phyloP scores from a whole-genome alignment of 2,329 filamentous ascomycete genomes.

The Botrytis cinerea region DNA sequence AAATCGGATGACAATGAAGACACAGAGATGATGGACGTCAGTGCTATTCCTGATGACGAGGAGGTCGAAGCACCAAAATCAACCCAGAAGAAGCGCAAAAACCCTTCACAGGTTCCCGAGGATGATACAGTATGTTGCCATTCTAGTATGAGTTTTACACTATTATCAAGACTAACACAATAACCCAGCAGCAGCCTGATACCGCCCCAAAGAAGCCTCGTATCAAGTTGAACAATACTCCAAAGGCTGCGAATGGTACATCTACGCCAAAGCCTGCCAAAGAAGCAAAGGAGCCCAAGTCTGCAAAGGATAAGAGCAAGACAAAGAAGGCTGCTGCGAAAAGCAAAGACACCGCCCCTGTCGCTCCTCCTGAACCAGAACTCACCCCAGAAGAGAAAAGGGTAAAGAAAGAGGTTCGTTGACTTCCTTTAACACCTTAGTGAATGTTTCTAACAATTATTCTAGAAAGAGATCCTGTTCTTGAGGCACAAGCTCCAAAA shows the following conservation, averaged over 20 bases:
- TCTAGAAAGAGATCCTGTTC: conserved; percentile 79
- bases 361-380: conserved; percentile 56
- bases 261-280: conserved; percentile 36
- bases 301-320: conserved; percentile 43
- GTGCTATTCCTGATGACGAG: conserved; percentile 55
- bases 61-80: conserved; percentile 51
- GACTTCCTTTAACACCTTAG: background rate
- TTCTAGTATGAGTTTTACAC: background rate
- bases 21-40: conserved; percentile 59
- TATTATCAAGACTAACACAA: conserved; percentile 1
- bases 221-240: conserved; percentile 65
- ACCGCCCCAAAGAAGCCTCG: conserved; percentile 65
- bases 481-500: conserved; percentile 94
- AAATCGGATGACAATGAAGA: conserved; percentile 58
- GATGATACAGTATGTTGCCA: conserved; percentile 61
- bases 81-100: conserved; percentile 80
- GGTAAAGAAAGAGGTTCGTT: conserved; percentile 58
- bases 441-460: conserved; percentile 41
- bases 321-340: conserved; percentile 57
- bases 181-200: conserved; percentile 42
- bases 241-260: conserved; percentile 63
- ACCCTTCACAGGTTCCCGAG: conserved; percentile 56
- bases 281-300: conserved; percentile 43
- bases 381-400: conserved; percentile 59
- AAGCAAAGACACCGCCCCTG: conserved; percentile 56